Evolutionary conservation across 1,284 basidiomycete species (phyloP), one percentile per base, ranked within the genome.

Genomic region (Pseudozyma sp.): DNA sequence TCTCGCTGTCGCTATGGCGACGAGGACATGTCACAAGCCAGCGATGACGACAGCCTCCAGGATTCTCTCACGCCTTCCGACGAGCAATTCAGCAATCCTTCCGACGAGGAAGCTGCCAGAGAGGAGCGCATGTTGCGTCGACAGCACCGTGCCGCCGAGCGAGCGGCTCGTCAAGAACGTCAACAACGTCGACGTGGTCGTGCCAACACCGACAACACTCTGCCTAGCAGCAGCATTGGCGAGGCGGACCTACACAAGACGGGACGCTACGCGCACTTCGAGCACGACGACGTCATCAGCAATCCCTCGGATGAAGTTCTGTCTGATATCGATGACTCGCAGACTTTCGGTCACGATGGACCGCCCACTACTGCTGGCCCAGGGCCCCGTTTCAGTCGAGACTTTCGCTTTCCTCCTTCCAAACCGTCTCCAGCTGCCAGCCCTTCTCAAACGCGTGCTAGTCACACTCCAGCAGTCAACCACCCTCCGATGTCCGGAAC

Each of bases 21-120:
- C 43, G 59, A 55, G 1, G 42, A 30, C 7, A 7, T 51, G 4
- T 60, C 72, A 0, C 47, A 65, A 8, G 30, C 16, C 34, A 65
- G 55, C 54, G 58, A 64, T 7, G 62, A 64, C 9, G 66, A 61
- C 31, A 54, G 49, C 31, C 60, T 73, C 37, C 39, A 45, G 7
- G 75, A 74, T 51, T 80, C 66, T 2, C 57, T 63, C 11, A 69
- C 71, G 0, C 62, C 68, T 0, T 72, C 75, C 4, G 75, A 75
- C 45, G 77, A 75, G 52, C 66, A 71, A 37, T 81, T 60, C 64
- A 79, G 78, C 71, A 81, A 81, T 42, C 79, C 79, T 2, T 81
- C 79, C 1, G 79, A 81, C 37, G 78, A 80, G 45, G 80, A 80
- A 44, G 75, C 68, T 1, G 79, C 79, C 11, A 62, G 73, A 10